A percentile compares a stretch with the other conserved stretches of the same genome.
Conservation (phyloP, 1,284 basidiomycete species). For the Malassezia psittaci region DNA sequence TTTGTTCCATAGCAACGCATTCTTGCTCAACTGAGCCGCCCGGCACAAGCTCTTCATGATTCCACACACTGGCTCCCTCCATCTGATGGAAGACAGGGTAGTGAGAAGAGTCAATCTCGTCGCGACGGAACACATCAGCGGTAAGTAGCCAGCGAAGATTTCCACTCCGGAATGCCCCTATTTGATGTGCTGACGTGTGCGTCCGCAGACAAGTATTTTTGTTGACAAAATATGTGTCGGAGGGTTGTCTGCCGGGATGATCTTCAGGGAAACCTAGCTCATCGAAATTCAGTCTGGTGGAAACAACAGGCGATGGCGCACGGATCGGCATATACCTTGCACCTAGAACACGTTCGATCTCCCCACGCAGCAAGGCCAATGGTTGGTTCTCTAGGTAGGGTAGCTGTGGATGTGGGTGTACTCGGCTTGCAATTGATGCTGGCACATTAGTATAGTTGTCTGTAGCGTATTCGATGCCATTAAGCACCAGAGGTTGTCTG, state of each 20-base stretch:
- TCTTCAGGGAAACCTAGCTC: constrained; percentile 84
- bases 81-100: constrained; percentile 99
- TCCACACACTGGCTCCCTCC: constrained; percentile 79
- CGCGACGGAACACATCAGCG: constrained; percentile 95
- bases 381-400: constrained; percentile 73
- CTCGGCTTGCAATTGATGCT: constrained; percentile 68
- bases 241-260: constrained; percentile 79
- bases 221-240: constrained; percentile 96
- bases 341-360: constrained; percentile 75
- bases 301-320: constrained; percentile 74
- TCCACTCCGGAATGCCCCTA: constrained; percentile 72
- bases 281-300: constrained; percentile 88
- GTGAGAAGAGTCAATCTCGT: constrained; percentile 94
- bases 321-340: constrained; percentile 47
- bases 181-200: constrained; percentile 94
- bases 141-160: constrained; percentile 77
- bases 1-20: constrained; percentile 55
- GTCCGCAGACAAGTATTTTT: constrained; percentile 80
- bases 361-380: constrained; percentile 67
- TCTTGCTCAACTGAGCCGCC: constrained; percentile 50
- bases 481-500: not conserved
- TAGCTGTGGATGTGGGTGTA: constrained; percentile 56
- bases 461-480: constrained; percentile 52
- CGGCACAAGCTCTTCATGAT: constrained; percentile 49
- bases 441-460: constrained; percentile 80